phyloP scores from a whole-genome alignment of 345 rosid species.

The Linum trigynum region DNA sequence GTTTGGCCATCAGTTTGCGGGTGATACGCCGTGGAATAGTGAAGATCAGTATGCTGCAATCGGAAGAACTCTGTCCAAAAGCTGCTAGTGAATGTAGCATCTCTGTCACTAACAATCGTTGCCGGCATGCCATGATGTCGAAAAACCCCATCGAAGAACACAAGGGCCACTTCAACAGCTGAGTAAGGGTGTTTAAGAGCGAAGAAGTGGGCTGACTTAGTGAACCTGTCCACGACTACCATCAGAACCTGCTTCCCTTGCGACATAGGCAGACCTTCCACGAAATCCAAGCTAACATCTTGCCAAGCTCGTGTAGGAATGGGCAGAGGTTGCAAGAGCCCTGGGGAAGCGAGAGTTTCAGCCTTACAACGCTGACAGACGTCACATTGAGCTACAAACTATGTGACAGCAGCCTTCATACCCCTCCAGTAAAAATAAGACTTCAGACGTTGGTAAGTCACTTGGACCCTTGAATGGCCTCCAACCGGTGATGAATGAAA shows the following conservation, averaged over 20 bases:
- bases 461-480: too few relatives aligned
- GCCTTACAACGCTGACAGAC: too few relatives aligned
- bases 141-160: background rate
- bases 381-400: background rate
- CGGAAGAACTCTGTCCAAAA: too few relatives aligned
- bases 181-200: background rate
- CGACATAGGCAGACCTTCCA: background rate
- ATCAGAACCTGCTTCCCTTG: background rate
- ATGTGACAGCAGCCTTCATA: background rate
- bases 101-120: background rate
- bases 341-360: background rate
- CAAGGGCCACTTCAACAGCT: background rate
- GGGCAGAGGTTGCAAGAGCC: constrained; percentile 4
- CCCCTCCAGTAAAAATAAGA: too few relatives aligned
- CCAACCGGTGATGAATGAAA: too few relatives aligned
- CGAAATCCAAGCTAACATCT: too few relatives aligned
- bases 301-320: background rate
- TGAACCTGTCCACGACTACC: too few relatives aligned
- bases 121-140: background rate
- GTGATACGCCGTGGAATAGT: too few relatives aligned
- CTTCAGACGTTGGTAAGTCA: too few relatives aligned
- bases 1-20: too few relatives aligned
- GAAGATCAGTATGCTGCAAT: too few relatives aligned
- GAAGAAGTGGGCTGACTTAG: background rate
- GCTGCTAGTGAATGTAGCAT: background rate